Conservation (phyloP, 2,329 filamentous ascomycete genomes). For the Colletotrichum coccodes region DNA sequence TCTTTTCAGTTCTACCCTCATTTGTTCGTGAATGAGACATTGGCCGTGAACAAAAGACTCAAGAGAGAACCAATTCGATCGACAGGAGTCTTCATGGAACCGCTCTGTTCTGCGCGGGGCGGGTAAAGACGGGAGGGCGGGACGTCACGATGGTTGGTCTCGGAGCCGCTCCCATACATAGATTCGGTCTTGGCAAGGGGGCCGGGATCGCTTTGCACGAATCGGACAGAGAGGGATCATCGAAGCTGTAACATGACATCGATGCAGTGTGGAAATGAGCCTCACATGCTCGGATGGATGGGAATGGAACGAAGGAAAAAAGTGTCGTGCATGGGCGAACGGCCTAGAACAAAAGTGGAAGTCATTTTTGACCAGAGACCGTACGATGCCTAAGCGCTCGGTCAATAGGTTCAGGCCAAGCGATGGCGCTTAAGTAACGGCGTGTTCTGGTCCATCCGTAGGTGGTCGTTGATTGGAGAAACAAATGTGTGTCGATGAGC, state of each 20-base stretch:
- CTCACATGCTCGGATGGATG: slow-evolving; percentile 1
- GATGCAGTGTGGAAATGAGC: slow-evolving; percentile 1
- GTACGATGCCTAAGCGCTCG: slow-evolving; percentile 11
- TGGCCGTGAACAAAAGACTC: not conserved
- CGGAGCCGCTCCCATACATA: not conserved
- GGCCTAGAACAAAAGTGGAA: not conserved
- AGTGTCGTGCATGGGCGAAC: not conserved
- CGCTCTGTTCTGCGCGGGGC: not conserved
- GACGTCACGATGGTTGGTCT: slow-evolving; percentile 7
- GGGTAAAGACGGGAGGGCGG: not conserved
- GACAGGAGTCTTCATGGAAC: not conserved
- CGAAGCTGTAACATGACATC: slow-evolving; percentile 1
- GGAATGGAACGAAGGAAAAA: not conserved
- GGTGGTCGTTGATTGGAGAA: not conserved
- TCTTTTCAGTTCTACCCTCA: not conserved
- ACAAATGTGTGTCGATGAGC: not conserved
- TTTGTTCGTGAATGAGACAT: too few relatives aligned
- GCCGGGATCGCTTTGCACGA: not conserved
- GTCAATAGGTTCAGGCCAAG: not conserved
- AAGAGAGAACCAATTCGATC: not conserved
- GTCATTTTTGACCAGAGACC: not conserved
- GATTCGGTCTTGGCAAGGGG: not conserved
- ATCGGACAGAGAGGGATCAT: not conserved
- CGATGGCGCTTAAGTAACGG: slow-evolving; percentile 6
- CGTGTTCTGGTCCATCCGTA: not conserved